Base-by-base conservation (phyloP, 306 rosid genomes). In the Quercus aquifolioides region DNA sequence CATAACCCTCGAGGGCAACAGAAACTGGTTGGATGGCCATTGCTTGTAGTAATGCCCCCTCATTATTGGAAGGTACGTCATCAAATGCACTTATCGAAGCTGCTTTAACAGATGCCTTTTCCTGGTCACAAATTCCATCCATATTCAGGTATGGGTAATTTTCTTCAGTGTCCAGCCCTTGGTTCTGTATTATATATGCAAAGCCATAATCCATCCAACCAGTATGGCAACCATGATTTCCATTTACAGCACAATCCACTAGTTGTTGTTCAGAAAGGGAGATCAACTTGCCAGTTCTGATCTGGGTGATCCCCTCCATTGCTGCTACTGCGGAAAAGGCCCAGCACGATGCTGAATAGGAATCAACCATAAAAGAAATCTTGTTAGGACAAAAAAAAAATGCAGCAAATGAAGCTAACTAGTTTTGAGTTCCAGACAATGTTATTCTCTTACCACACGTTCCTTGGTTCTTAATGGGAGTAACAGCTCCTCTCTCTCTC, bases 391-490 rank as follows among this genome's bases (percentile, higher is more conserved):
- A 6, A 35, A 59, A 15, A 23, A 11, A 11, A 62, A 13, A 14
- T 62, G 26, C 23, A 5, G 1, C 6, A 17, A 21, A 38, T 38
- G 43, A 38, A 38, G 43, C 43, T 38, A 38, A 38, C 43, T 0
- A 38, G 10, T 6, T 38, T 38, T 38, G 43, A 60, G 26, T 25
- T 60, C 26, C 1, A 1, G 2, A 13, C 1, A 59, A 20, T 59
- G 7, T n/a, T 13, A 59, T 59, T 14, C 7, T 26, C 38, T 74
- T 78, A 87, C 88, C 85, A 55, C 85, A 87, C 5, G 0, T 3
- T 6, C 84, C 84, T 75, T 85, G 88, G 49, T 75, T 0, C 76
- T 85, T 87, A 25, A 89, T 4, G 3, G 63, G 31, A 17, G 88
- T 80, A 12, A 38, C 43, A 38, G 78, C 43, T 38, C 43, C 43